Conservation (phyloP, 2,329 filamentous ascomycete genomes). For the Sclerotinia subarctica region DNA sequence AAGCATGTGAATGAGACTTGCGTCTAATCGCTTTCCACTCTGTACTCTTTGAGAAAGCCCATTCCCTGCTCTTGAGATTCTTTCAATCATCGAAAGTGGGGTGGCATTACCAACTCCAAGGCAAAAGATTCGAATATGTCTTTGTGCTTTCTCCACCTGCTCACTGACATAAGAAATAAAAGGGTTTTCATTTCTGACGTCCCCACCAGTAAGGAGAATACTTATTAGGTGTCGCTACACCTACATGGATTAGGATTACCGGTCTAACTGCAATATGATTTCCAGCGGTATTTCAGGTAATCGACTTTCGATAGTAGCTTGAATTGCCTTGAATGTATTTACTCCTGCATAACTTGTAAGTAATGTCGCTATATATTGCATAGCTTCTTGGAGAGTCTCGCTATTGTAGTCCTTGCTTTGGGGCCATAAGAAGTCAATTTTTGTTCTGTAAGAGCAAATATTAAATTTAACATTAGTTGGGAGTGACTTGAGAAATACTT, state of each 20-base stretch:
- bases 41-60: slow-evolving; percentile 61
- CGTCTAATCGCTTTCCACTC: slow-evolving; percentile 62
- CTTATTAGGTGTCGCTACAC: no score
- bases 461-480: slow-evolving; percentile 65
- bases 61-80: slow-evolving; percentile 51
- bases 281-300: slow-evolving; percentile 49
- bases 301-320: slow-evolving; percentile 44
- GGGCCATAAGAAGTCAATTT: slow-evolving; percentile 46
- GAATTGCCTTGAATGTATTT: slow-evolving; percentile 45
- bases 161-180: slow-evolving; percentile 51
- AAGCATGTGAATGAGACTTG: slow-evolving; percentile 69
- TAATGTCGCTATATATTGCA: slow-evolving; percentile 44
- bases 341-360: slow-evolving; percentile 52
- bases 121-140: slow-evolving; percentile 51
- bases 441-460: slow-evolving; percentile 62
- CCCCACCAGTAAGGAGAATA: slow-evolving; percentile 32
- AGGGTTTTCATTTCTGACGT: neutral
- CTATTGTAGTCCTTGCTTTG: slow-evolving; percentile 48
- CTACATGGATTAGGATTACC: no score
- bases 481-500: slow-evolving; percentile 63
- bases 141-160: slow-evolving; percentile 41
- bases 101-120: slow-evolving; percentile 52
- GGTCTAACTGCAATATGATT: no score
- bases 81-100: slow-evolving; percentile 52
- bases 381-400: slow-evolving; percentile 45